Base-by-base conservation (phyloP, 2,329 filamentous ascomycete genomes). In the Sclerotinia nivalis region DNA sequence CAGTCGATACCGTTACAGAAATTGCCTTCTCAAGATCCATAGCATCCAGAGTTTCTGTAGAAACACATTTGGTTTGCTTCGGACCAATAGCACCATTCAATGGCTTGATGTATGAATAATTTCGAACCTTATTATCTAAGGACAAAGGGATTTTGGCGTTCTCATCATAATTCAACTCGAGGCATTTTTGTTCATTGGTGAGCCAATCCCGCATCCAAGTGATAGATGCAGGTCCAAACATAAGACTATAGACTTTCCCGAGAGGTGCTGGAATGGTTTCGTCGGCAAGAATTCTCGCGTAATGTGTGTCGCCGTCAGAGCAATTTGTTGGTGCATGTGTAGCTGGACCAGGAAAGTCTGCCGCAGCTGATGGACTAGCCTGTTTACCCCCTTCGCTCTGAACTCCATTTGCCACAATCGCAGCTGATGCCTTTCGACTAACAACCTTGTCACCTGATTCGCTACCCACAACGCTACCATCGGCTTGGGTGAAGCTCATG, bases 41-140 rank as follows among this genome's bases (percentile, higher is more conserved):
- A 59, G 86, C 84, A 71, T 98, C 94, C n/a, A 99, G 78, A 6
- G 86, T 91, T 80, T 97, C 93, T 0, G 88, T 91, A 64, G 93
- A 93, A 70, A 96, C 91, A 79, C 96, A 99, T 78, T 97, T 97
- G 18, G 96, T 99, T 82, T 97, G 93, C 78, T 87, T 96, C 0
- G 96, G 96, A 0, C 96, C 96, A 73, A 99, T 95, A 0, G 92
- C 85, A 2, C 85, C 92, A 75, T 89, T 87, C 2, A 99, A 83
- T 1, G 96, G 96, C 79, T 97, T 98, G 81, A 97, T 97, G 79
- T 97, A 99, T 1, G 89, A 90, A 78, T 91, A 97, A 28, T 83
- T 88, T 59, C 94, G 88, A 4, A 86, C 86, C 78, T 89, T 92
- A 80, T 90, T 92, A 25, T 96, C 93, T 61, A 88, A 86, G 4